Percentiles rank a stretch among this genome's conserved stretches.
Conservation (phyloP, 1,139 yeast genomes). For the Wickerhamomyces sp. region DNA sequence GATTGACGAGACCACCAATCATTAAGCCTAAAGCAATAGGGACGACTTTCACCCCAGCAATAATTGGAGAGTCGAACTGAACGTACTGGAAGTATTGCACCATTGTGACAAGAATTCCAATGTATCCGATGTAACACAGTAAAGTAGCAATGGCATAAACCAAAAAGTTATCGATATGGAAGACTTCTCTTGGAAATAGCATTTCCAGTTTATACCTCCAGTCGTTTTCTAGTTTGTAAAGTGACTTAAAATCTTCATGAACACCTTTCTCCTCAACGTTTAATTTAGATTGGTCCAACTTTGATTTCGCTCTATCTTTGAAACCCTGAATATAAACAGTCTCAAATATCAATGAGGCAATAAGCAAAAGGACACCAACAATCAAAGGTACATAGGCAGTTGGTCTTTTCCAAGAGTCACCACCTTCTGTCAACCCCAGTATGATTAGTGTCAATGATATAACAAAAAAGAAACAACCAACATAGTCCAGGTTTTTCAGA, state of each 20-base stretch:
- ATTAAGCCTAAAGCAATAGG: constrained; percentile 17
- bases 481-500: constrained; percentile 22
- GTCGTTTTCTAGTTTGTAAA: not conserved
- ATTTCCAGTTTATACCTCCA: constrained; percentile 16
- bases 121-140: constrained; percentile 10
- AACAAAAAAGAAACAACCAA: constrained; percentile 24
- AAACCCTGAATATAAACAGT: constrained; percentile 6
- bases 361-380: constrained; percentile 11
- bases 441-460: constrained; percentile 26
- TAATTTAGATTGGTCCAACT: not conserved
- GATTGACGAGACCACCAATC: no score
- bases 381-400: constrained; percentile 23
- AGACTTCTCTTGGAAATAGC: constrained; percentile 19
- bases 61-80: constrained; percentile 20
- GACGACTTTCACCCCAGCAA: constrained; percentile 25
- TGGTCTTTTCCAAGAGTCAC: constrained; percentile 27
- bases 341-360: constrained; percentile 13
- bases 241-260: not conserved
- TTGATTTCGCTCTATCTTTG: constrained; percentile 2
- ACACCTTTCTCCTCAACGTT: not conserved
- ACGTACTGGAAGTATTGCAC: constrained; percentile 17
- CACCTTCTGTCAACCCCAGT: constrained; percentile 31
- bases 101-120: constrained; percentile 8
- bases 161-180: constrained; percentile 18
- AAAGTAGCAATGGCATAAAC: constrained; percentile 10